phyloP scores from a whole-genome alignment of 139 green algal species.

The Dunaliella primolecta region DNA sequence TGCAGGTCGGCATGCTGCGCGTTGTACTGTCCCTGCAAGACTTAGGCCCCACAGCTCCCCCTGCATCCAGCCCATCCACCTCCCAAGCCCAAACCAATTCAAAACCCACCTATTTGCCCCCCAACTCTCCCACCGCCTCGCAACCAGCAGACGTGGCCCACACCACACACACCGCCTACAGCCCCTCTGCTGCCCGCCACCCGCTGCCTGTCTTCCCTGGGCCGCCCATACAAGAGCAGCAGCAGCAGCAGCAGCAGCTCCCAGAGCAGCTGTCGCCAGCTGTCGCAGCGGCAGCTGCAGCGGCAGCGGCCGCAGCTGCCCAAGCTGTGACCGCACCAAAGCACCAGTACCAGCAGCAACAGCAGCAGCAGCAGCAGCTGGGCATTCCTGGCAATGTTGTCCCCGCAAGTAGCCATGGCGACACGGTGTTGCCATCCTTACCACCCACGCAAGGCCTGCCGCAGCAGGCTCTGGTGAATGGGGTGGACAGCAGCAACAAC shows the following conservation, averaged over 20 bases:
- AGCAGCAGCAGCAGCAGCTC: slow-evolving; percentile 6
- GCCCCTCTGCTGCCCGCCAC: background rate
- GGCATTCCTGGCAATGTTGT: too few species aligned
- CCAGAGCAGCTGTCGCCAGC: background rate
- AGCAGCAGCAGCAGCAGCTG: background rate
- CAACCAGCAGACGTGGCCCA: background rate
- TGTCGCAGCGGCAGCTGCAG: slow-evolving; percentile 1
- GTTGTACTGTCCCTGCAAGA: slow-evolving; percentile 53
- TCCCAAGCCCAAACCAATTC: too few species aligned
- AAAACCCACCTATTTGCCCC: too few species aligned
- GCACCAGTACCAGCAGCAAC: slow-evolving; percentile 6
- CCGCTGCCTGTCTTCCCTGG: background rate
- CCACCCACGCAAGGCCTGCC: background rate
- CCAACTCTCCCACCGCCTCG: background rate
- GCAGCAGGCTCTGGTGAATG: background rate
- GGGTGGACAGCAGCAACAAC: too few species aligned
- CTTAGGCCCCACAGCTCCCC: slow-evolving; percentile 12
- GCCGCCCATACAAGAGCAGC: slow-evolving; percentile 5
- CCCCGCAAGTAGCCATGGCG: background rate
- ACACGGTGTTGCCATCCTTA: too few species aligned
- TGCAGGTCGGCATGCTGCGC: slow-evolving; percentile 45
- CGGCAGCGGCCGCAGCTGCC: slow-evolving; percentile 4
- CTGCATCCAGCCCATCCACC: background rate
- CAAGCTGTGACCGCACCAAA: background rate
- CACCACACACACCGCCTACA: background rate